Base-by-base conservation (phyloP, 208 protist genomes). In the Acanthamoeba castellanii region DNA sequence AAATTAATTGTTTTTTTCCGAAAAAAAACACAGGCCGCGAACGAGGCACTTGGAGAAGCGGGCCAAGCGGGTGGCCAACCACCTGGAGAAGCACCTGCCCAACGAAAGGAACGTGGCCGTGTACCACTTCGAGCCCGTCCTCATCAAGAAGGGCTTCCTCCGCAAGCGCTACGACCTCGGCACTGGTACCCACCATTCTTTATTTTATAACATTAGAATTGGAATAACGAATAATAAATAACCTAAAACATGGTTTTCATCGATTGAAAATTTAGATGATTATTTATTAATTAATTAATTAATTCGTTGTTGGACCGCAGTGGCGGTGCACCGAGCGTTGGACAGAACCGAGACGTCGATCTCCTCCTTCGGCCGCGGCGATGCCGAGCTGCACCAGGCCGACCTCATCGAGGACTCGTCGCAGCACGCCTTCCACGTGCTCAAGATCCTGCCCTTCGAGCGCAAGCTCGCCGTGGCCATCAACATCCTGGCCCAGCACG, bases 91-190 rank as follows among this genome's bases (percentile, higher is more conserved):
- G 55, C 82, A 89, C 50, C 18, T 89, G 27, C 82, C 82, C 82
- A 89, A 89, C 42, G 27, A 89, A 25, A 0, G 82, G 22, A 57
- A 89, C 34, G 55, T 89, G 16, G 82, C 82, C n/a, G 82, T 89
- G 30, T 57, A 47, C 47, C 7, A 89, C 30, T 89, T 42, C 45
- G 27, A 89, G 42, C 82, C 82, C 13, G 27, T 66, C 18, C 82
- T 89, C 55, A 66, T 89, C 30, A 89, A 89, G 82, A 89, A 89
- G 55, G 11, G 42, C 42, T 89, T 89, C 82, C 82, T 89, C n/a
- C 25, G 30, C 52, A 89, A 89, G 82, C 82, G 25, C 34, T 89
- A 61, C 16, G 14, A 30, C 16, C 47, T 89, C 30, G 82, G 82
- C 42, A 89, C 47, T 25, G 82, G 82, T 89, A 61, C 81, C 9